phyloP scores from a whole-genome alignment of 2,329 filamentous ascomycete species.

The Penicillium sp. region DNA sequence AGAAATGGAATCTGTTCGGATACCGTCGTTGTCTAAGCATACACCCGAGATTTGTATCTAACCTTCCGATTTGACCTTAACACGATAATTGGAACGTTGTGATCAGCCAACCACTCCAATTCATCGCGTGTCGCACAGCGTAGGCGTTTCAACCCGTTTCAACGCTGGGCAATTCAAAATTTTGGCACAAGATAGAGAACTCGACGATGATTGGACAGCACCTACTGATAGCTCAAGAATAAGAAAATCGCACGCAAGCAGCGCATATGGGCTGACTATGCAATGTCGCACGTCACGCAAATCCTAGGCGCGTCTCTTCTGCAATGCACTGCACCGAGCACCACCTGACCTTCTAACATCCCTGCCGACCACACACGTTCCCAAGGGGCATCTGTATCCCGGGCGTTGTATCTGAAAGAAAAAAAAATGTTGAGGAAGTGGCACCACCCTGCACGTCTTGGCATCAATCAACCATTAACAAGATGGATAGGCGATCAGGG shows the following conservation, averaged over 20 bases:
- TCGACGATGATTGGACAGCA: background rate
- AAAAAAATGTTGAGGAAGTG: background rate
- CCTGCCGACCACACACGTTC: slow-evolving; percentile 14
- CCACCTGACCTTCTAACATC: slow-evolving; percentile 20
- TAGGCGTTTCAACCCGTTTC: slow-evolving; percentile 6
- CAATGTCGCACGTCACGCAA: slow-evolving; percentile 19
- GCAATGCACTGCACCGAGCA: slow-evolving; percentile 19
- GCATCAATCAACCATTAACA: background rate
- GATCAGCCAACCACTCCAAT: background rate
- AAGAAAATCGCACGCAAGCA: slow-evolving; percentile 7
- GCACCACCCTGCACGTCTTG: slow-evolving; percentile 5
- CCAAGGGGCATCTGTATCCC: slow-evolving; percentile 8
- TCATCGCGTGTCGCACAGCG: background rate
- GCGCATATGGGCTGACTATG: slow-evolving; percentile 9
- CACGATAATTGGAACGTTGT: background rate
- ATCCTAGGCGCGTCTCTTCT: slow-evolving; percentile 7
- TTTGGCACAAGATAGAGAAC: slow-evolving; percentile 2
- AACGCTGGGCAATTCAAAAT: background rate
- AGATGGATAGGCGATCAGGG: slow-evolving; percentile 6
- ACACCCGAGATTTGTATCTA: background rate
- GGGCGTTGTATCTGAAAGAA: background rate
- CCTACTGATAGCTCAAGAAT: slow-evolving; percentile 2
- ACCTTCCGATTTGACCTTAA: background rate
- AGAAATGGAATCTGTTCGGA: background rate
- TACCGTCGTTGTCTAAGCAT: background rate